A percentile compares a stretch with the other conserved stretches of the same genome.
phyloP scores from a whole-genome alignment of 306 rosid species.

The Abrus pulchellus region DNA sequence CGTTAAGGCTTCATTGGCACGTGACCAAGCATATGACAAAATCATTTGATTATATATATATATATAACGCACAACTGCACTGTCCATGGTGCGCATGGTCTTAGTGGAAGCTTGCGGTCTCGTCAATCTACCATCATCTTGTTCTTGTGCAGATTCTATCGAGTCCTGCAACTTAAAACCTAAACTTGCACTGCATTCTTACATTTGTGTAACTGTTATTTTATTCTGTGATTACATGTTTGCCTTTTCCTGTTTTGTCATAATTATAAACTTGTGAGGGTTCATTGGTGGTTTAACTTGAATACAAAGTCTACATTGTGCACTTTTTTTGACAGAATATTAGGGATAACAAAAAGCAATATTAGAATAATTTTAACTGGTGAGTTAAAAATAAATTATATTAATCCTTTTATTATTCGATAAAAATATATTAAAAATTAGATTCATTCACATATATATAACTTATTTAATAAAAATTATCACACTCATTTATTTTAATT shows the following conservation, averaged over 20 bases:
- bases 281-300: background rate
- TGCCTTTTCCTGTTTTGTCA: background rate
- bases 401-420: too few species aligned
- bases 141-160: conserved; percentile 38
- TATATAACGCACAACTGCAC: background rate
- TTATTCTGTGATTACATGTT: too few species aligned
- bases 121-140: conserved; percentile 55
- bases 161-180: background rate
- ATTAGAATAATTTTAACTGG: too few species aligned
- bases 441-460: too few species aligned
- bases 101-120: conserved; percentile 52
- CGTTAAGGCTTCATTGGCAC: conserved; percentile 32
- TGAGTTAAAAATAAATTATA: too few species aligned
- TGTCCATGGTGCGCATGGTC: conserved; percentile 58
- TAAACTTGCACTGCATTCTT: background rate
- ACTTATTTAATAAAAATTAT: too few species aligned
- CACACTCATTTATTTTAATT: too few species aligned
- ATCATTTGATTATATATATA: conserved; percentile 26
- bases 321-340: too few species aligned
- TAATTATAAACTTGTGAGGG: too few species aligned
- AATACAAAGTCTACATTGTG: background rate
- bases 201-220: background rate
- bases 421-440: too few species aligned
- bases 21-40: conserved; percentile 37
- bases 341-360: too few species aligned